phyloP scores from a whole-genome alignment of 2,329 filamentous ascomycete genomes.

The Cadophora malorum region DNA sequence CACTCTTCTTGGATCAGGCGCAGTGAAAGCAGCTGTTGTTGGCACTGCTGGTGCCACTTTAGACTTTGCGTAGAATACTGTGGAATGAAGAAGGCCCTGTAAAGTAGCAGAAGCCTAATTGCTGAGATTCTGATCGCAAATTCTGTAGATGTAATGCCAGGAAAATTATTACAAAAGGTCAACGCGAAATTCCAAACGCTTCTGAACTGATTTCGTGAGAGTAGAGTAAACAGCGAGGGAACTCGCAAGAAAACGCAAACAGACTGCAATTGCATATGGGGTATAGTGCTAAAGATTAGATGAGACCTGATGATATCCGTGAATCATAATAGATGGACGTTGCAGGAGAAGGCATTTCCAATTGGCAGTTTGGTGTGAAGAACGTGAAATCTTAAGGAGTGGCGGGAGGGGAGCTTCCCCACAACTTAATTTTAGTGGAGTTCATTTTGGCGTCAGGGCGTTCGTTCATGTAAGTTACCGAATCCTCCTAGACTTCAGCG shows the following conservation, averaged over 20 bases:
- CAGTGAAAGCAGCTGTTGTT: neutral
- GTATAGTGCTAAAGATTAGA: neutral
- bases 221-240: too few relatives aligned
- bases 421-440: neutral
- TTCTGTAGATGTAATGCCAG: too few relatives aligned
- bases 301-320: neutral
- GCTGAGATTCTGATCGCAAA: too few relatives aligned
- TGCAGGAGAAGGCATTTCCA: neutral
- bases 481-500: too few relatives aligned
- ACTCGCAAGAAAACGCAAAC: too few relatives aligned
- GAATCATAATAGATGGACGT: too few relatives aligned
- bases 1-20: neutral
- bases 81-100: neutral
- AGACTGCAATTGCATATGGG: neutral
- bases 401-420: too few relatives aligned
- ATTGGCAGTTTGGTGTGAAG: neutral
- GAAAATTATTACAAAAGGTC: too few relatives aligned
- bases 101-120: neutral
- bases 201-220: too few relatives aligned
- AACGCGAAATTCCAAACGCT: too few relatives aligned
- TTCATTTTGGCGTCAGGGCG: too few relatives aligned
- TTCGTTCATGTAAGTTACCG: too few relatives aligned
- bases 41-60: neutral
- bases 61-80: neutral
- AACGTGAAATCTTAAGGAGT: neutral